Evolutionary conservation across 148 eudicot species (phyloP).

Genomic region (Chenopodium quinoa): DNA sequence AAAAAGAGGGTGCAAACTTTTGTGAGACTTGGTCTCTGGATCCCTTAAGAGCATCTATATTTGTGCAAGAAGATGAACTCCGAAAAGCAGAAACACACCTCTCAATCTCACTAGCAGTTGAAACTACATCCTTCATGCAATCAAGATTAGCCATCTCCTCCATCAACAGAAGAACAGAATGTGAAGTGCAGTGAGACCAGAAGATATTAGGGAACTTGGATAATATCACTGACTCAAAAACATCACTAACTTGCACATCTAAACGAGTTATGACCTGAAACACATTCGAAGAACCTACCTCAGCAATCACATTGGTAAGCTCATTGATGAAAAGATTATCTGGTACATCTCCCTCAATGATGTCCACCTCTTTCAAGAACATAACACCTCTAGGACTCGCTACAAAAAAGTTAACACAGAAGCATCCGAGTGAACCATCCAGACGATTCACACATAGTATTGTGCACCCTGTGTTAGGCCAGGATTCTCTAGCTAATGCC

Average conservation of each 20-base stretch:
- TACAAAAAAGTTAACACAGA: conserved; percentile 43
- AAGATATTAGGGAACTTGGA: conserved; percentile 41
- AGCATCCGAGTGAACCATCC: conserved; percentile 38
- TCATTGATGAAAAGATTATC: conserved; percentile 33
- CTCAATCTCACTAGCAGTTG: conserved; percentile 30
- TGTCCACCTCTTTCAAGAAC: conserved; percentile 40
- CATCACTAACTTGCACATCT: conserved; percentile 35
- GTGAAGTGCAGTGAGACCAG: conserved; percentile 50
- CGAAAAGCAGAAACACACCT: conserved; percentile 26
- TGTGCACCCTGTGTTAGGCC: conserved; percentile 42
- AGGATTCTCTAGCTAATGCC: conserved; percentile 33
- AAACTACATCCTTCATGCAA: conserved; percentile 38
- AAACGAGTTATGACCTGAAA: conserved; percentile 42
- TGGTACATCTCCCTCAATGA: conserved; percentile 33
- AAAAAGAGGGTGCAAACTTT: conserved; percentile 38
- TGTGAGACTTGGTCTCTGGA: conserved; percentile 14
- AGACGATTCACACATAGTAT: conserved; percentile 40
- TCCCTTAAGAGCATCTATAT: conserved; percentile 18
- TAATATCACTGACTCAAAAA: conserved; percentile 34
- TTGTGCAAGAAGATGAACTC: conserved; percentile 16
- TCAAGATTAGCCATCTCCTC: conserved; percentile 40
- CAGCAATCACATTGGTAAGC: conserved; percentile 31
- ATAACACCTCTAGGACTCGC: conserved; percentile 41
- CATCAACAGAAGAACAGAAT: conserved; percentile 38
- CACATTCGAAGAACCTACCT: conserved; percentile 38